phyloP scores from a whole-genome alignment of 1,284 basidiomycete species.

The Papiliotrema flavescens region DNA sequence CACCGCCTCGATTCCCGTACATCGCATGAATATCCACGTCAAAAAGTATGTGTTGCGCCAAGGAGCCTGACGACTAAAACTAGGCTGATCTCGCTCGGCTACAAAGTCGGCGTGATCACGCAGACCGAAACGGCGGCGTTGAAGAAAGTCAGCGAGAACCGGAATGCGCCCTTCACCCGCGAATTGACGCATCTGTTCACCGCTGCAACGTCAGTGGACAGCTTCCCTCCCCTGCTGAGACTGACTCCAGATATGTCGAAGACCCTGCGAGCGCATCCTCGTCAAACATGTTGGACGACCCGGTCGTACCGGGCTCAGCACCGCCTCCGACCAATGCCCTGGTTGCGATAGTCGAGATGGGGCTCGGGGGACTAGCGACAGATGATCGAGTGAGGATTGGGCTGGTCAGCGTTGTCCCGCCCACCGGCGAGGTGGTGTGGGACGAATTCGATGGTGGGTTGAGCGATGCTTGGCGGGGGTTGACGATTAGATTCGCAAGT shows the following conservation, averaged over 20 bases:
- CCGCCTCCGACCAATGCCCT: constrained; percentile 46
- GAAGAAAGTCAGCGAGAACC: constrained; percentile 83
- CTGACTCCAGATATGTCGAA: constrained; percentile 42
- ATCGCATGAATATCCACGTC: constrained; percentile 77
- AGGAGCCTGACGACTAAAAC: constrained; percentile 18
- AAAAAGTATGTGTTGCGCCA: constrained; percentile 64
- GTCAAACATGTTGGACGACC: constrained; percentile 33
- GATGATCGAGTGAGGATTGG: constrained; percentile 65
- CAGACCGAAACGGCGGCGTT: constrained; percentile 93
- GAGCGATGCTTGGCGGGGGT: constrained; percentile 4
- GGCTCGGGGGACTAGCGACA: constrained; percentile 53
- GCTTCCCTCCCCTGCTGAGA: constrained; percentile 6
- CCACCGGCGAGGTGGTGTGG: constrained; percentile 87
- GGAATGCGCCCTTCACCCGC: constrained; percentile 76
- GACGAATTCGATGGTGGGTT: constrained; percentile 76
- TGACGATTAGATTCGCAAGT: constrained; percentile 63
- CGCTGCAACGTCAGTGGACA: constrained; percentile 70
- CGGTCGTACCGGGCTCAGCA: constrained; percentile 30
- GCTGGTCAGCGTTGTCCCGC: constrained; percentile 75
- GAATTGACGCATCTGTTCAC: constrained; percentile 80
- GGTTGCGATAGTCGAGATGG: constrained; percentile 62
- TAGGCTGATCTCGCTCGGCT: constrained; percentile 77
- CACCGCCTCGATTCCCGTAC: constrained; percentile 76
- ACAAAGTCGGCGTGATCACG: constrained; percentile 88
- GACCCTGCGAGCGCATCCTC: constrained; percentile 38